Conservation (phyloP, 257 asterid species). For the Salvia rosmarinus region DNA sequence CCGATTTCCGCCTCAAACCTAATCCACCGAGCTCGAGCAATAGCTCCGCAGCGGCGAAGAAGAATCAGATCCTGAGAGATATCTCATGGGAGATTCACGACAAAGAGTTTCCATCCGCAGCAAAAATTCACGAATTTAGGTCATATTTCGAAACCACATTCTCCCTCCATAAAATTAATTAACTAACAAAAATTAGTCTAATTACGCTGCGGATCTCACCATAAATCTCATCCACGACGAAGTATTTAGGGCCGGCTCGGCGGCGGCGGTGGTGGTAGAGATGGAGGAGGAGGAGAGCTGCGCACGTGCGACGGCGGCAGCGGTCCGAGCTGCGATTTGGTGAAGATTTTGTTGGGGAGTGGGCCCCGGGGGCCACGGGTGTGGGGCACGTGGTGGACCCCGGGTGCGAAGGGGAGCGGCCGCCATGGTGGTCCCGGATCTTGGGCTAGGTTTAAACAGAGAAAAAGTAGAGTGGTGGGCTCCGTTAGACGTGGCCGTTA, state of each 20-base stretch:
- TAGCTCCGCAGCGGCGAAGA: slow-evolving; percentile 32
- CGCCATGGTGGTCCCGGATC: slow-evolving; percentile 44
- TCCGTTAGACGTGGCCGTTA: slow-evolving; percentile 36
- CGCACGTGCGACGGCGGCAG: slow-evolving; percentile 37
- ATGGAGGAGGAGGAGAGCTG: background rate
- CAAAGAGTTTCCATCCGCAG: slow-evolving; percentile 41
- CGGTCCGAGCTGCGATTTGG: slow-evolving; percentile 25
- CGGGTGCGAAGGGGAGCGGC: slow-evolving; percentile 33
- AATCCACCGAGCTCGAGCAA: slow-evolving; percentile 43
- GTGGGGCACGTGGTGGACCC: slow-evolving; percentile 42
- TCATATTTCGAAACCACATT: background rate
- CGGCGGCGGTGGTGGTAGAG: background rate
- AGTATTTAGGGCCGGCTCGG: background rate
- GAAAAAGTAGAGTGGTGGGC: slow-evolving; percentile 36
- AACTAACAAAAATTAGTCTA: background rate
- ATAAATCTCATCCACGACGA: background rate
- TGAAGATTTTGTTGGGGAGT: slow-evolving; percentile 18
- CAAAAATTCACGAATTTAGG: slow-evolving; percentile 31
- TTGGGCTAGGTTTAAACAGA: slow-evolving; percentile 41
- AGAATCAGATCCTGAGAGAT: slow-evolving; percentile 43
- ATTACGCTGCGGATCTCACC: background rate
- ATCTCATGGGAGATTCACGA: slow-evolving; percentile 55
- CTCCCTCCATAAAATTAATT: no score
- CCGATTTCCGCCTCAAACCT: slow-evolving; percentile 28
- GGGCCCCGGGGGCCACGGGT: slow-evolving; percentile 39